phyloP scores from a whole-genome alignment of 2,329 filamentous ascomycete species.

The Beauveria caledonica region DNA sequence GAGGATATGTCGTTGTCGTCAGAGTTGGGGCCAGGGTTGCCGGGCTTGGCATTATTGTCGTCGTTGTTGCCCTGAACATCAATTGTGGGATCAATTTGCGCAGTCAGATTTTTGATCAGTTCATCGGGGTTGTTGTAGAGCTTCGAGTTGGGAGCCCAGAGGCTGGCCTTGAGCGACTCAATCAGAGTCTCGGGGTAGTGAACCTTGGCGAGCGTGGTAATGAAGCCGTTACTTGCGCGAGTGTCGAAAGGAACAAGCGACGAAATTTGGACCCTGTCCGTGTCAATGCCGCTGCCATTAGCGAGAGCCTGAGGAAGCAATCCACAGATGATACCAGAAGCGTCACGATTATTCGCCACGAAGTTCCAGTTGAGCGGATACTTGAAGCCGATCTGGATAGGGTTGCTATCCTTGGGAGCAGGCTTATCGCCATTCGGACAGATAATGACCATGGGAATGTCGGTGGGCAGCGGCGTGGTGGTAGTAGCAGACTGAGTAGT shows the following conservation, averaged over 20 bases:
- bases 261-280: constrained; percentile 54
- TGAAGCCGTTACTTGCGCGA: constrained; percentile 57
- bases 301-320: constrained; percentile 65
- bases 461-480: constrained; percentile 50
- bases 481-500: constrained; percentile 27
- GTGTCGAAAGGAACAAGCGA: constrained; percentile 73
- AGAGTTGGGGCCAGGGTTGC: constrained; percentile 15
- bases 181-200: constrained; percentile 68
- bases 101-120: constrained; percentile 65
- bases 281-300: constrained; percentile 50
- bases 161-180: constrained; percentile 56
- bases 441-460: constrained; percentile 66
- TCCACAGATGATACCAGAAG: constrained; percentile 77
- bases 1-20: no score
- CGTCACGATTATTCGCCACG: constrained; percentile 61
- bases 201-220: constrained; percentile 63
- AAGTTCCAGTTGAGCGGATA: constrained; percentile 77
- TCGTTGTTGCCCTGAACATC: constrained; percentile 29
- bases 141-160: constrained; percentile 62
- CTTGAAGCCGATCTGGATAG: constrained; percentile 80
- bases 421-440: constrained; percentile 49
- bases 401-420: constrained; percentile 54
- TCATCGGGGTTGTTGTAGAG: constrained; percentile 64
- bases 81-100: constrained; percentile 77
- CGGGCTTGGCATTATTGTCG: constrained; percentile 31